phyloP scores from a whole-genome alignment of 164 flowering plant genomes.

The Liriodendron chinense region DNA sequence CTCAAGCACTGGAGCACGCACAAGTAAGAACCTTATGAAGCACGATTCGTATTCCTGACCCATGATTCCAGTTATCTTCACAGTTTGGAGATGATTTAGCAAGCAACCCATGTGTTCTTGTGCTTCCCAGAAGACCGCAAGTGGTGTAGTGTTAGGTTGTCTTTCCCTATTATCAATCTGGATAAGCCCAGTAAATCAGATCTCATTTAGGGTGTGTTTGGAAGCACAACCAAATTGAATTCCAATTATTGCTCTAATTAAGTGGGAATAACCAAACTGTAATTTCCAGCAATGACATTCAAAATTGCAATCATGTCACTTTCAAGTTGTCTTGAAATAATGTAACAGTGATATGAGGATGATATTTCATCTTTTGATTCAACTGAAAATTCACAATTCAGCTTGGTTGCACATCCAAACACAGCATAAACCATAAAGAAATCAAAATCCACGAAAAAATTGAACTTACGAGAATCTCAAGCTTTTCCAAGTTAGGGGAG shows the following conservation, averaged over 20 bases:
- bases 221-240: too few species aligned
- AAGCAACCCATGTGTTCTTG: constrained; percentile 19
- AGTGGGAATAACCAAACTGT: too few species aligned
- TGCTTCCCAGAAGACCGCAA: constrained; percentile 19
- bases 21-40: constrained; percentile 50
- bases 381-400: background rate
- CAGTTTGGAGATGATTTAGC: constrained; percentile 31
- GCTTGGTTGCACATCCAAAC: background rate
- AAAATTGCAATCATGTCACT: too few species aligned
- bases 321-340: too few species aligned
- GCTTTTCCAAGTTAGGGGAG: constrained; percentile 45
- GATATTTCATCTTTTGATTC: background rate
- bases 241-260: too few species aligned
- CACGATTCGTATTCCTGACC: constrained; percentile 32
- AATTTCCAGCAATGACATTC: too few species aligned
- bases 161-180: constrained; percentile 39
- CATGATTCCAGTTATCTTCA: constrained; percentile 33
- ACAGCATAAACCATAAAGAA: background rate
- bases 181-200: too few species aligned
- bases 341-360: too few species aligned
- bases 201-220: too few species aligned
- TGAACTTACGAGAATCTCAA: constrained; percentile 42
- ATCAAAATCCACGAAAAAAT: background rate
- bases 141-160: background rate
- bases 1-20: constrained; percentile 48